phyloP scores from a whole-genome alignment of 2,329 filamentous ascomycete genomes.

The Emergomyces pasteurianus region DNA sequence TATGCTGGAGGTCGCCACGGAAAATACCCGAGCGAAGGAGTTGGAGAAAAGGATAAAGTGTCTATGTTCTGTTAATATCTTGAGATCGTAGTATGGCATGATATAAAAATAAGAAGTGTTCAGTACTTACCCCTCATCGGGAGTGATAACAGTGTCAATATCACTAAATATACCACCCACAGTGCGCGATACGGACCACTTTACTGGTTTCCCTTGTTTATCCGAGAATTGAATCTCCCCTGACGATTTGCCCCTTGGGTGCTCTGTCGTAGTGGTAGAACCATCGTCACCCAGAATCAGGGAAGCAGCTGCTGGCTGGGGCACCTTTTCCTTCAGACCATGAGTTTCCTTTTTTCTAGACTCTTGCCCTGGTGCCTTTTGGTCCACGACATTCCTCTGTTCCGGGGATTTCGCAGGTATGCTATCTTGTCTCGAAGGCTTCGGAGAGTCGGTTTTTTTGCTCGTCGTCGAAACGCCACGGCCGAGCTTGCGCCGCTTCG shows the following conservation, averaged over 20 bases:
- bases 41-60: conserved; percentile 64
- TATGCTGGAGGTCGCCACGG: conserved; percentile 67
- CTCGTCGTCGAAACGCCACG: background rate
- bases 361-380: background rate
- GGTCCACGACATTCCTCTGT: background rate
- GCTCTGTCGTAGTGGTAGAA: background rate
- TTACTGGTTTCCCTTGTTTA: background rate
- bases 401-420: background rate
- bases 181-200: conserved; percentile 6
- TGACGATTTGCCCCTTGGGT: background rate
- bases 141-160: conserved; percentile 45
- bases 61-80: conserved; percentile 30
- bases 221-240: background rate
- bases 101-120: background rate
- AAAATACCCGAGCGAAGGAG: conserved; percentile 68
- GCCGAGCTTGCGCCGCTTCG: conserved; percentile 2
- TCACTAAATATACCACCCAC: conserved; percentile 43
- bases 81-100: background rate
- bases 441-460: background rate
- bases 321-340: background rate
- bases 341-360: background rate
- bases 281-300: background rate
- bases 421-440: background rate
- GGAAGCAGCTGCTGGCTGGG: background rate
- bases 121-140: conserved; percentile 41